Conservation (phyloP, 2,329 filamentous ascomycete genomes). For the Amylocarpus encephaloides region DNA sequence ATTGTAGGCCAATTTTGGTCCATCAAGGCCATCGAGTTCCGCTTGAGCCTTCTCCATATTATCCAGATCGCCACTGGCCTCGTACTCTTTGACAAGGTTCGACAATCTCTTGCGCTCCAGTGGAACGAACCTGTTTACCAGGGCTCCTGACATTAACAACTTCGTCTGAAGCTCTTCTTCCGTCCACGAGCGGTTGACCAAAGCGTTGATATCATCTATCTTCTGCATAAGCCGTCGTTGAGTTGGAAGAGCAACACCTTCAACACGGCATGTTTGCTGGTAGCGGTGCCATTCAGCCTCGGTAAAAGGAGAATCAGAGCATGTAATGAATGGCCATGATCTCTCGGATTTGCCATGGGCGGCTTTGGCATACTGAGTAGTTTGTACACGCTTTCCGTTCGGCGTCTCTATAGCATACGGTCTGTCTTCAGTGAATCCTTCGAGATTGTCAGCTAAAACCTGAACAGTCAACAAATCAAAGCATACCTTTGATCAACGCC, state of each 20-base stretch:
- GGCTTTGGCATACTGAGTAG: slow-evolving; percentile 76
- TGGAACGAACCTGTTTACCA: slow-evolving; percentile 60
- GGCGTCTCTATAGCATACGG: slow-evolving; percentile 75
- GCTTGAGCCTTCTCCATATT: slow-evolving; percentile 48
- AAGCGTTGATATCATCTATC: slow-evolving; percentile 69
- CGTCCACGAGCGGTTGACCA: slow-evolving; percentile 77
- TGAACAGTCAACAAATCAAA: neutral
- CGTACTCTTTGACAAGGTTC: slow-evolving; percentile 60
- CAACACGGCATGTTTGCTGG: slow-evolving; percentile 65
- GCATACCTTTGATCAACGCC: slow-evolving; percentile 74
- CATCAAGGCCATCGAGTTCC: slow-evolving; percentile 56
- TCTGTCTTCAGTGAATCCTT: slow-evolving; percentile 70
- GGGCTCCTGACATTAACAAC: slow-evolving; percentile 61
- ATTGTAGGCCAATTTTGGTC: slow-evolving; percentile 67
- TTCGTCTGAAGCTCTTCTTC: slow-evolving; percentile 76
- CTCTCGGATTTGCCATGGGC: slow-evolving; percentile 78
- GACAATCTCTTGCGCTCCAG: slow-evolving; percentile 62
- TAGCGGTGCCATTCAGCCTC: slow-evolving; percentile 81
- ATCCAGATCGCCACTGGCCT: slow-evolving; percentile 55
- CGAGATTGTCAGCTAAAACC: slow-evolving; percentile 23
- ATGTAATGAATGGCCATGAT: slow-evolving; percentile 84
- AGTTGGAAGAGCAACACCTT: slow-evolving; percentile 69
- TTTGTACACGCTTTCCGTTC: slow-evolving; percentile 71
- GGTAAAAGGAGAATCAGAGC: slow-evolving; percentile 80
- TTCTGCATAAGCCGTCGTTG: slow-evolving; percentile 63